Base-by-base conservation (phyloP, 129 eudicot genomes). In the Calendula officinalis region DNA sequence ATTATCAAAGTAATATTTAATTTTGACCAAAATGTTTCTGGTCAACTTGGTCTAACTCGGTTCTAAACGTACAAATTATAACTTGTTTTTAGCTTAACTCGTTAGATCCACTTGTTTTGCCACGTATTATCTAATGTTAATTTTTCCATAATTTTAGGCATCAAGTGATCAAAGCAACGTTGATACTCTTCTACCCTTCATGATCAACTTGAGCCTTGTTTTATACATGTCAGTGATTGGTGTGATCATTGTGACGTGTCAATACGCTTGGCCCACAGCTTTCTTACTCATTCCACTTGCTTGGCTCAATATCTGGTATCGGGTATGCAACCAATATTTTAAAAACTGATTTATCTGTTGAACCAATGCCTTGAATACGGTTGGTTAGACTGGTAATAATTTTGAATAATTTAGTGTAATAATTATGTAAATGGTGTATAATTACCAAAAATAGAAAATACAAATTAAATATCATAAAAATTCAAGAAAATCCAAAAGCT, bases 241-340 rank as follows among this genome's bases (percentile, higher is more conserved):
- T 56, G 78, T 80, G 5, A 41, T 88, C 62, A 49, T 88, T 48
- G 75, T 88, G 39, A 84, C 91, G 0, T 77, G 82, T 48, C 86
- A 79, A 68, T 76, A 78, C 41, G 91, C 92, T 74, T 88, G 92
- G 92, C 96, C 96, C 0, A 84, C 86, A 12, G 47, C 72, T 32
- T 62, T 88, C 64, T 67, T 82, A 13, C 50, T 88, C 6, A 12
- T 84, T 60, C 96, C 96, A 17, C 81, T 88, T 5, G 68, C 67
- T 14, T 88, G 96, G 91, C 78, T 82, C 50, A 88, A 88, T 55
- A 46, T 84, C 56, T 88, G 96, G 96, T 88, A 81, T 58, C 86
- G 83, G 91, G 90, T 87, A 81, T 52, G 85, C 14, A 44, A 33
- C 8, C n/a, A 33, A 16, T 5, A 6, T n/a, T 37, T 10, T 10